Evolutionary conservation across 768 basidiomycete genomes (phyloP).

Genomic region (Mycena vulgaris): DNA sequence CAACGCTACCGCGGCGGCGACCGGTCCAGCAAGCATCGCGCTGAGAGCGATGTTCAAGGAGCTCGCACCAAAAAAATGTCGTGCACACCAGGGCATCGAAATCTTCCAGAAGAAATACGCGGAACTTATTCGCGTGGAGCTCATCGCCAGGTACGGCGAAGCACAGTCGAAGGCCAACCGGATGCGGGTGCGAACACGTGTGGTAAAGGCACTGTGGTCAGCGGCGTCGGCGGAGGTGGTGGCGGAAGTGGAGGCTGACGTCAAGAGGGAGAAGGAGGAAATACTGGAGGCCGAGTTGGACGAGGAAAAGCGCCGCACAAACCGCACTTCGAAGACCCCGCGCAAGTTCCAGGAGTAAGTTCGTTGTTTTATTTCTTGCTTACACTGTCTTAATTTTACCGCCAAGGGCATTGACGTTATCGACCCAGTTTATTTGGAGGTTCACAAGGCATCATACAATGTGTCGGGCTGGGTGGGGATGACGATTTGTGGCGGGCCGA

Average conservation of each 20-base stretch:
- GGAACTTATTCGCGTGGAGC: not conserved
- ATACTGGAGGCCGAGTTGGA: not conserved
- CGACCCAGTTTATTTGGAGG: not conserved
- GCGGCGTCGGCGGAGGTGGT: not conserved
- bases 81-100: not conserved
- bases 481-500: slow-evolving; percentile 2
- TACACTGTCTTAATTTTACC: not conserved
- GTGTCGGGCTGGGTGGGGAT: not conserved
- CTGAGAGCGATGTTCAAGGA: not conserved
- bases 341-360: not conserved
- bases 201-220: not conserved
- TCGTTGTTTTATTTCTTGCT: not conserved
- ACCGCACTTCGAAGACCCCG: not conserved
- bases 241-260: not conserved
- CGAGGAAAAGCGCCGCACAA: not conserved
- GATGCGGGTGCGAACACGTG: not conserved
- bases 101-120: not conserved
- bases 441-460: not conserved
- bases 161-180: not conserved
- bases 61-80: not conserved
- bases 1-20: not conserved
- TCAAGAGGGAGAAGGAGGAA: not conserved
- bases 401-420: not conserved
- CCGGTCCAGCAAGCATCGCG: too few species aligned
- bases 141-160: not conserved